Base-by-base conservation (phyloP, 2,329 filamentous ascomycete species). In the Epichloe baconii region DNA sequence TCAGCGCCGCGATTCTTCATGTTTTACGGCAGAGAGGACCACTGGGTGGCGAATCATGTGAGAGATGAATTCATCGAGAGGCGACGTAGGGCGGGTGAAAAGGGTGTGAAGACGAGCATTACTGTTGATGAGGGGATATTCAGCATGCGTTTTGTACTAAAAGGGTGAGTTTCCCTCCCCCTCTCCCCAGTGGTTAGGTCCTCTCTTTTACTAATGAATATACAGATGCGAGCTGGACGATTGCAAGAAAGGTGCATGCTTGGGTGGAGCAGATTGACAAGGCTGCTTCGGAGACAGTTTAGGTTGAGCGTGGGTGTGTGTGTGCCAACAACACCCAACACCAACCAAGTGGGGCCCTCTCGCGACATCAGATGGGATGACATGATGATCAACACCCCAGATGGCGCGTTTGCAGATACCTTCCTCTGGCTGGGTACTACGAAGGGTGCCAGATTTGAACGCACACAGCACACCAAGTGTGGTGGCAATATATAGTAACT, bases 131-230 rank as follows among this genome's bases (percentile, higher is more conserved):
- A 79, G 55, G 72, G 2, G 67, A 71, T 10, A 63, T 83, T 10
- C 76, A 75, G 7, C 81, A 85, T 64, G 78, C 75, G 0, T 85
- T 84, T 63, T 83, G 79, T 59, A 66, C 64, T 0, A 65, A 55
- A 63, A 70, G 52, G 59, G 68, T 68, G 55, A 64, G 66, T 63
- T 19, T 2, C 19, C 19, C 19, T 2, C 19, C 19, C 19, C 19
- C 19, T 19, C 3, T 31, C 26, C 7, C 40, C 11, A 31, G 7
- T 40, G 17, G 14, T 11, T 35, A 36, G 7, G 17, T 2, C 19
- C 26, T 42, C 34, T 23, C 44, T 19, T 19, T 19, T n/a, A 2
- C 11, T 26, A 38, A 53, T 57, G 40, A 58, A 2, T n/a, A 15
- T 12, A 35, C 49, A 62, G 61, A 59, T 17, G 59, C 59, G 35